Conservation (phyloP, 345 rosid genomes). For the Theobroma cacao region DNA sequence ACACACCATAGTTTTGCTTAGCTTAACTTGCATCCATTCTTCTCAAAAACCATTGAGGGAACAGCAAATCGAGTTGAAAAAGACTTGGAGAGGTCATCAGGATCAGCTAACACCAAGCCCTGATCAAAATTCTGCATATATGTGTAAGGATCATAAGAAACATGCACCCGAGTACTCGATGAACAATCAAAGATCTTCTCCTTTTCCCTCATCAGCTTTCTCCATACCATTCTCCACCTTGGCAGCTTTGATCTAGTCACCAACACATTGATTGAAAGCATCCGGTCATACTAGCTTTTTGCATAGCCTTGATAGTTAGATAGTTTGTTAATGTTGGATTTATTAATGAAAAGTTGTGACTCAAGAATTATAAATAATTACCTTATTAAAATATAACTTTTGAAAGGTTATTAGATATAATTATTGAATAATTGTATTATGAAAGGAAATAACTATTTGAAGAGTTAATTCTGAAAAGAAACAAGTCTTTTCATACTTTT, state of each 20-base stretch:
- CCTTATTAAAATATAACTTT: too few species aligned
- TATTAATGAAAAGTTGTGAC: too few species aligned
- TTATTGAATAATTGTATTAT: too few species aligned
- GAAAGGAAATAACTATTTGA: too few species aligned
- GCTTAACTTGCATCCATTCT: background rate
- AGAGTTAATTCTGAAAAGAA: too few species aligned
- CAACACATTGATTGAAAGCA: background rate
- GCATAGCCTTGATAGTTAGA: background rate
- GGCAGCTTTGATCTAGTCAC: constrained; percentile 3
- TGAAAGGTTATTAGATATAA: too few species aligned
- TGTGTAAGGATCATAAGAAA: constrained; percentile 29
- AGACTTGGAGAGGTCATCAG: constrained; percentile 30
- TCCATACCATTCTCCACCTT: constrained; percentile 34
- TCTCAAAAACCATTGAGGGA: constrained; percentile 23
- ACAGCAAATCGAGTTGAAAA: constrained; percentile 44
- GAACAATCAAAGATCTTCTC: constrained; percentile 24
- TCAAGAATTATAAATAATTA: too few species aligned
- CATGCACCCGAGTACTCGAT: constrained; percentile 10
- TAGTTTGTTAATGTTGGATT: too few species aligned
- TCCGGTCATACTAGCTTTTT: constrained; percentile 8
- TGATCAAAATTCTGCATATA: constrained; percentile 42
- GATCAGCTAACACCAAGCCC: constrained; percentile 17
- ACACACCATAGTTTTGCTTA: background rate
- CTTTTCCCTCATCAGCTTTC: constrained; percentile 28
- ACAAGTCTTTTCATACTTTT: too few species aligned